Evolutionary conservation across 2,329 filamentous ascomycete species (phyloP).

Genomic region (Aspergillus ochraceoroseus): DNA sequence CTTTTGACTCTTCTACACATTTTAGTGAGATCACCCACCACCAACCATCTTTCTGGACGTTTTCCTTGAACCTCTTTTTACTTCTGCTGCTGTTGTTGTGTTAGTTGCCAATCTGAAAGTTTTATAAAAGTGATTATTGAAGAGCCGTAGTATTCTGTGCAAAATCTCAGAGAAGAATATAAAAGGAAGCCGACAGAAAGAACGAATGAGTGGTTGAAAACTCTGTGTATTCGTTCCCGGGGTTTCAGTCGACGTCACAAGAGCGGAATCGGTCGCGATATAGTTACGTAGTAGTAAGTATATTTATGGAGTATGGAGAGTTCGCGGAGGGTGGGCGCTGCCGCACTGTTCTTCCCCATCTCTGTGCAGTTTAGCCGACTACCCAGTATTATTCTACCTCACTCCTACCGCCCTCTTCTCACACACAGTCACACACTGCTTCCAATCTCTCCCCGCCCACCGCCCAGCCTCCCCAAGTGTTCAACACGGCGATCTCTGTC

Average conservation of each 20-base stretch:
- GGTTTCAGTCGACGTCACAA: conserved; percentile 4
- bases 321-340: conserved; percentile 2
- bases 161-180: neutral
- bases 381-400: too few relatives aligned
- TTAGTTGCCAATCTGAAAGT: conserved; percentile 25
- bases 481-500: conserved; percentile 11
- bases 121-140: conserved; percentile 14
- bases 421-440: too few relatives aligned
- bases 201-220: neutral
- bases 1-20: conserved; percentile 23
- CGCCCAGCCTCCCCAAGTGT: conserved; percentile 20
- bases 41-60: conserved; percentile 24
- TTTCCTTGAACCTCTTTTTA: conserved; percentile 18
- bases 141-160: neutral
- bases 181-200: neutral
- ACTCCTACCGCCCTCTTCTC: too few relatives aligned
- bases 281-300: too few relatives aligned
- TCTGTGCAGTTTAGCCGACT: too few relatives aligned
- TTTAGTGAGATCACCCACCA: conserved; percentile 26
- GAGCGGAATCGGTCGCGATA: neutral
- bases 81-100: conserved; percentile 16
- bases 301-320: too few relatives aligned
- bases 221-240: too few relatives aligned
- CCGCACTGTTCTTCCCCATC: neutral
- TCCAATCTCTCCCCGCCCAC: conserved; percentile 1